Percentiles rank a stretch among this genome's conserved stretches.
Evolutionary conservation across 805 yeast genomes (phyloP).

Genomic region (Nakazawaea wyomingensis): DNA sequence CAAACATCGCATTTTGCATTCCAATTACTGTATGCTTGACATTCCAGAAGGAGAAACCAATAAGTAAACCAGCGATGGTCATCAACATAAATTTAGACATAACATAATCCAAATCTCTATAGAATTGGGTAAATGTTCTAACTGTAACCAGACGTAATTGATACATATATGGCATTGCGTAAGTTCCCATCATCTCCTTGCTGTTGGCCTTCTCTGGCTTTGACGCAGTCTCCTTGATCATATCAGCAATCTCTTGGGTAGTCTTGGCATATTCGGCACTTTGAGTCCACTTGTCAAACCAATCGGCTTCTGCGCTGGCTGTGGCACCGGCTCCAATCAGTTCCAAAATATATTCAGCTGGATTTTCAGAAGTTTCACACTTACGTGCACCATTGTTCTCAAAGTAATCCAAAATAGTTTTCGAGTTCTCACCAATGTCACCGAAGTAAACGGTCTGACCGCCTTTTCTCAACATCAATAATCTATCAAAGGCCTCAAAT

Average conservation of each 20-base stretch:
- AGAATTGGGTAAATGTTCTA: slow-evolving; percentile 41
- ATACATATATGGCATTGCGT: slow-evolving; percentile 36
- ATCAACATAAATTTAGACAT: slow-evolving; percentile 48
- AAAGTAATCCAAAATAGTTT: slow-evolving; percentile 28
- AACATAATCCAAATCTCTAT: slow-evolving; percentile 61
- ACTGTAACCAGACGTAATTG: slow-evolving; percentile 37
- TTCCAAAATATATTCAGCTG: slow-evolving; percentile 41
- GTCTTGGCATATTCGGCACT: slow-evolving; percentile 21
- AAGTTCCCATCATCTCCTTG: slow-evolving; percentile 17
- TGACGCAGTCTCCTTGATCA: slow-evolving; percentile 16
- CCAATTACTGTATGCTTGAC: slow-evolving; percentile 44
- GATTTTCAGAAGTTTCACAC: slow-evolving; percentile 35
- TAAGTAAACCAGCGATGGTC: slow-evolving; percentile 50
- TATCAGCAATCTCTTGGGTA: slow-evolving; percentile 24
- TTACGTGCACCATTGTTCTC: slow-evolving; percentile 33
- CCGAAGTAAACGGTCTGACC: slow-evolving; percentile 44
- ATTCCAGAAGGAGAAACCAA: slow-evolving; percentile 69
- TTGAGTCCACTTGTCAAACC: slow-evolving; percentile 27
- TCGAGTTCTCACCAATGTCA: slow-evolving; percentile 31
- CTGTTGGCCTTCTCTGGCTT: slow-evolving; percentile 16
- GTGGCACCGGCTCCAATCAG: slow-evolving; percentile 43
- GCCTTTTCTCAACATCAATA: slow-evolving; percentile 43
- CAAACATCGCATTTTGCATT: slow-evolving; percentile 54
- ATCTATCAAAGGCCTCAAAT: slow-evolving; percentile 41
- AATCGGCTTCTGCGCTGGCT: slow-evolving; percentile 30